Evolutionary conservation across 129 eudicot genomes (phyloP).

Genomic region (Oenanthe sinensis): DNA sequence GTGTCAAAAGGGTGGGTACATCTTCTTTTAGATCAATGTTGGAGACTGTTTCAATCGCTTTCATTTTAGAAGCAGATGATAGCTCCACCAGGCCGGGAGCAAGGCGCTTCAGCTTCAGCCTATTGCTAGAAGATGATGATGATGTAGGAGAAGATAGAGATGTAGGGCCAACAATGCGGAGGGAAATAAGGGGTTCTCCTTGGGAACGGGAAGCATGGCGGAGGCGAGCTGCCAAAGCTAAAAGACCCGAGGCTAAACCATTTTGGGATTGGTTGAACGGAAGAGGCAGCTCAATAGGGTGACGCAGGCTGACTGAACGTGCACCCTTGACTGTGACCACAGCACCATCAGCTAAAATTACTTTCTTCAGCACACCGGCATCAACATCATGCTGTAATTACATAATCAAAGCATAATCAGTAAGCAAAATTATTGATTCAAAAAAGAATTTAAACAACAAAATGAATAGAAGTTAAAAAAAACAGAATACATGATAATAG

Average conservation of each 20-base stretch:
- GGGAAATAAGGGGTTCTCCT: slow-evolving; percentile 60
- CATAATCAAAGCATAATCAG: not conserved
- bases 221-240: slow-evolving; percentile 71
- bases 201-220: slow-evolving; percentile 56
- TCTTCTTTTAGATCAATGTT: slow-evolving; percentile 58
- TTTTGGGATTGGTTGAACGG: slow-evolving; percentile 57
- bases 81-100: slow-evolving; percentile 92
- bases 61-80: slow-evolving; percentile 62
- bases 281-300: slow-evolving; percentile 87
- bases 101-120: slow-evolving; percentile 90
- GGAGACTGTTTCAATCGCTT: slow-evolving; percentile 28
- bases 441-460: not conserved
- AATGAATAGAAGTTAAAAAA: not conserved
- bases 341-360: slow-evolving; percentile 90
- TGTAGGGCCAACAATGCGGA: slow-evolving; percentile 95
- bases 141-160: slow-evolving; percentile 78
- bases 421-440: not conserved
- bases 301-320: slow-evolving; percentile 89
- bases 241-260: slow-evolving; percentile 73
- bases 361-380: slow-evolving; percentile 91
- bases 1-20: slow-evolving; percentile 69
- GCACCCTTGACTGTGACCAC: slow-evolving; percentile 95
- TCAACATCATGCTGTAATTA: slow-evolving; percentile 91
- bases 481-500: not conserved
- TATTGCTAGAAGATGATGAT: slow-evolving; percentile 53